Evolutionary conservation across 139 green algal genomes (phyloP), one percentile per base, ranked within the genome.

Genomic region (Chlamydomonas sphaeroides): DNA sequence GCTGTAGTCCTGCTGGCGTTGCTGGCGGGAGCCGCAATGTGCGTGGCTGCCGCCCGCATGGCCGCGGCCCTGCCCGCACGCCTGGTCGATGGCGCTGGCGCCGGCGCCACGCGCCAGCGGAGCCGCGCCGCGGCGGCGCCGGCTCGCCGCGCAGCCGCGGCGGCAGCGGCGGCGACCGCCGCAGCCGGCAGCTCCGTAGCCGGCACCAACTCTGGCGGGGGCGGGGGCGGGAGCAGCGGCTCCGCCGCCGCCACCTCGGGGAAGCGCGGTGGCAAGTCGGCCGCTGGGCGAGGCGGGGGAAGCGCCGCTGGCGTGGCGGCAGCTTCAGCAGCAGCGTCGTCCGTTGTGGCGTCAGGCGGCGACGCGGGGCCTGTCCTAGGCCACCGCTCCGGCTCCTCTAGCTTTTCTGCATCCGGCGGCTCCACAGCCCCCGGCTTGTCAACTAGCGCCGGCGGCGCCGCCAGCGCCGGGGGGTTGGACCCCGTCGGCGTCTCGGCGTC

Each of bases 1-100:
- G 41, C 74, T 4, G 59, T 80, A 1, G 74, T 70, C 0, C 57
- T 80, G 4, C 36, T 57, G 41, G 74, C 74, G 17, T 41, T 80
- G 25, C 14, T 45, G 15, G 70, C 71, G 26, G 74, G 23, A 10
- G 59, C n/a, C 1, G 38, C 35, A 20, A 80, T 80, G 74, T 71
- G 59, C 23, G 18, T 21, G 8, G 39, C 41, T 5, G 33, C 74
- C 25, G 5, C 36, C n/a, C 39, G 28, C 15, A 26, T 80, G 74
- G n/a, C 59, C 59, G 30, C 59, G 30, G 17, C 7, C 28, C 45
- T 80, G 18, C 10, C 35, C 23, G 56, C 38, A 26, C 48, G 56
- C 38, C 35, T 25, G 14, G 15, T 23, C 5, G 71, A 36, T 2
- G 56, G 56, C 56, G 25, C 2, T 20, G 7, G 49, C 49, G 6